phyloP scores from a whole-genome alignment of 2,329 filamentous ascomycete species.

The Beauveria sp. region DNA sequence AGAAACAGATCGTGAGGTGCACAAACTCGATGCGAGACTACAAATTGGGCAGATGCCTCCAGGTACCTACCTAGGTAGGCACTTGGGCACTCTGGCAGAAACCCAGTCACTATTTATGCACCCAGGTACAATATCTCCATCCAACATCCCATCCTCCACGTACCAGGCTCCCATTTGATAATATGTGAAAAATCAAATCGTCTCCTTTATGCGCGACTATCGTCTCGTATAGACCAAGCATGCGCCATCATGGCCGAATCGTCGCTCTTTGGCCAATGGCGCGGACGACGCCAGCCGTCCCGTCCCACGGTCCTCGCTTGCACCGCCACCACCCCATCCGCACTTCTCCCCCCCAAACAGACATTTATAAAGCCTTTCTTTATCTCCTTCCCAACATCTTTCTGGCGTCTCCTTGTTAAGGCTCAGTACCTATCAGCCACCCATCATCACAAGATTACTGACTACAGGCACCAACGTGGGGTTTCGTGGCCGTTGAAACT shows the following conservation, averaged over 20 bases:
- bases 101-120: too few relatives aligned
- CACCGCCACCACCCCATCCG: not conserved
- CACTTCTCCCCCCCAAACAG: not conserved
- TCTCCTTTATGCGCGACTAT: not conserved
- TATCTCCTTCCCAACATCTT: not conserved
- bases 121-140: not conserved
- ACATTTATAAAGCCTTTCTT: not conserved
- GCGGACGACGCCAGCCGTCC: not conserved
- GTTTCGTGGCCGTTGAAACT: constrained; percentile 3
- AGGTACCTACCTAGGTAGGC: too few relatives aligned
- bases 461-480: not conserved
- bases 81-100: too few relatives aligned
- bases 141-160: not conserved
- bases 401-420: too few relatives aligned
- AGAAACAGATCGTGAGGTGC: not conserved
- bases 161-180: not conserved
- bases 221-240: not conserved
- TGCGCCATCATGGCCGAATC: not conserved
- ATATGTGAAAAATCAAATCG: not conserved
- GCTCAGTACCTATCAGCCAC: not conserved
- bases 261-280: not conserved
- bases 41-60: too few relatives aligned
- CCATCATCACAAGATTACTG: too few relatives aligned
- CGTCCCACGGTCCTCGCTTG: not conserved
- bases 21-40: not conserved